These are phyloP conservation scores for Filobasidium wieringae DNA, from an alignment of 768 basidiomycete genomes.

Conservation along the genomic window DNA sequence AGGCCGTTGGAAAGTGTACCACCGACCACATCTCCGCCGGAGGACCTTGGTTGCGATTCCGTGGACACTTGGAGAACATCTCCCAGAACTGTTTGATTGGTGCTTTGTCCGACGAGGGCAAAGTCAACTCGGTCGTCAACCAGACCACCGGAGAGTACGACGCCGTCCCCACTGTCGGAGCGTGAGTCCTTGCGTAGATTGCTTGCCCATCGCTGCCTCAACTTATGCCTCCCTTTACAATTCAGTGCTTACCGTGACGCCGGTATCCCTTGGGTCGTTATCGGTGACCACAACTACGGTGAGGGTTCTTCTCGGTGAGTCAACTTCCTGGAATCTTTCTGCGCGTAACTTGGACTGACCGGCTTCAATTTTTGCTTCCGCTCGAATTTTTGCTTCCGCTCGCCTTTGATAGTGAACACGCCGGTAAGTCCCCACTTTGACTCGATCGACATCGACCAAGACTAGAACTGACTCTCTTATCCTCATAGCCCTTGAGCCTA, in stretches of 20 bases:
- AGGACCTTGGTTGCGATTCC: constrained; percentile 99
- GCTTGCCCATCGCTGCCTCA: background rate
- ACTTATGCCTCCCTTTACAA: background rate
- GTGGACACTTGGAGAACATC: constrained; percentile 96
- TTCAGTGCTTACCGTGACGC: constrained; percentile 71
- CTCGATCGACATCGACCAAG: too few relatives aligned
- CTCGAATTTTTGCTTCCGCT: too few relatives aligned
- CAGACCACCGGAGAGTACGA: constrained; percentile 74
- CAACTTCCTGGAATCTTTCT: background rate
- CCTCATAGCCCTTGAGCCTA: constrained; percentile 30
- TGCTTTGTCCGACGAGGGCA: constrained; percentile 83
- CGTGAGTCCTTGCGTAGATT: too few relatives aligned
- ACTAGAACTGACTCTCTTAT: background rate
- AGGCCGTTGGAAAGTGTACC: constrained; percentile 98
- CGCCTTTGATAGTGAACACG: constrained; percentile 93
- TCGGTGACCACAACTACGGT: constrained; percentile 77
- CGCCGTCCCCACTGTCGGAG: constrained; percentile 72
- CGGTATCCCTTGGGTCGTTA: constrained; percentile 90
- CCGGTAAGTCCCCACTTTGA: too few relatives aligned
- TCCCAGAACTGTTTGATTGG: constrained; percentile 97
- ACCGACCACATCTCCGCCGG: constrained; percentile 95
- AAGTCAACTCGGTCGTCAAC: constrained; percentile 87
- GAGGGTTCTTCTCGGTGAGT: constrained; percentile 71
- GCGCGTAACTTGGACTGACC: too few relatives aligned
- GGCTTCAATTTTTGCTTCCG: too few relatives aligned